Evolutionary conservation across 2,329 filamentous ascomycete genomes (phyloP).

Genomic region (Zymoseptoria crescenta): DNA sequence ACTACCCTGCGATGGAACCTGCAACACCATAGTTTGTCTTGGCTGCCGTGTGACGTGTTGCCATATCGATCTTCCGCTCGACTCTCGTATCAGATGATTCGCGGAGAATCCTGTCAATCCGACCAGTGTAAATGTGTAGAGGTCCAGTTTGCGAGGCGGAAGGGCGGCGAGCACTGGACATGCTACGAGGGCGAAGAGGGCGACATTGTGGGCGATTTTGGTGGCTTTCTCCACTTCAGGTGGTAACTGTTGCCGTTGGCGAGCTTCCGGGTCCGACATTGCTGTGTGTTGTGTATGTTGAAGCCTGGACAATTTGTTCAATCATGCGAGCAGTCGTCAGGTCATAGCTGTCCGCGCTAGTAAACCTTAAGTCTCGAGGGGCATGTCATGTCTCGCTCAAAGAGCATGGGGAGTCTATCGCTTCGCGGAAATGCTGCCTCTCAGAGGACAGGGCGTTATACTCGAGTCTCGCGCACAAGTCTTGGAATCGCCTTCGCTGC

Average conservation of each 20-base stretch:
- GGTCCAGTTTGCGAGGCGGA: constrained; percentile 55
- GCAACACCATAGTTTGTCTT: not conserved
- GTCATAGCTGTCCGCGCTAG: not conserved
- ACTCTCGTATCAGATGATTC: constrained; percentile 40
- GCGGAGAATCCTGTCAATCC: constrained; percentile 43
- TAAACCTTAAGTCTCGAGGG: not conserved
- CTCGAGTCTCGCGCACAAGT: too few species aligned
- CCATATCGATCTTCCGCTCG: constrained; percentile 23
- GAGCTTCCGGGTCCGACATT: constrained; percentile 10
- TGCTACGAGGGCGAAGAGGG: constrained; percentile 43
- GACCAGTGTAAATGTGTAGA: constrained; percentile 50
- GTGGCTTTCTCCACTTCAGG: constrained; percentile 25
- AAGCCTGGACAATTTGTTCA: not conserved
- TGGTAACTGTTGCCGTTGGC: constrained; percentile 17
- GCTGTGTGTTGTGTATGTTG: not conserved
- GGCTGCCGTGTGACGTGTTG: constrained; percentile 21
- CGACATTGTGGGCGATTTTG: constrained; percentile 36
- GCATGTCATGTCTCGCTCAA: too few species aligned
- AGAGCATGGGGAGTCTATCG: too few species aligned
- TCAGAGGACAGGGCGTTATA: too few species aligned
- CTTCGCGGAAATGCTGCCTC: too few species aligned
- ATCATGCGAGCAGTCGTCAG: not conserved
- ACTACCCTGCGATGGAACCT: constrained; percentile 8
- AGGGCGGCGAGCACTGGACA: constrained; percentile 49
- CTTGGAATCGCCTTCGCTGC: not conserved